Percentiles rank a stretch among this genome's conserved stretches.
These are phyloP conservation scores for Ogataea zsoltii DNA, from an alignment of 805 yeast species.

Conservation along the genomic window DNA sequence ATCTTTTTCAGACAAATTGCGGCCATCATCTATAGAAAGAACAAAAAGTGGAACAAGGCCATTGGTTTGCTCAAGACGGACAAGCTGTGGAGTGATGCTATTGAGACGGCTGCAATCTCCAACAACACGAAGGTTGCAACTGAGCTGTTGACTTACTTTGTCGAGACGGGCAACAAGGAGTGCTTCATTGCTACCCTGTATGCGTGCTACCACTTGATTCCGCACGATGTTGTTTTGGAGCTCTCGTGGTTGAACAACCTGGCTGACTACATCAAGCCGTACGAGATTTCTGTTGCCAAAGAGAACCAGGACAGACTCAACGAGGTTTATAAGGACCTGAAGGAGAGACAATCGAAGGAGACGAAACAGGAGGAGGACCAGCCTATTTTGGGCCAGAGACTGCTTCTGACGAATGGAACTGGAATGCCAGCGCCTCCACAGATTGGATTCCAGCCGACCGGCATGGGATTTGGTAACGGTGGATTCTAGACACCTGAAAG, in stretches of 20 bases:
- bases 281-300: constrained; percentile 77
- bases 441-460: constrained; percentile 69
- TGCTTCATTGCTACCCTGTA: constrained; percentile 89
- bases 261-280: constrained; percentile 86
- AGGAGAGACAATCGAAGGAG: constrained; percentile 65
- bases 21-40: constrained; percentile 89
- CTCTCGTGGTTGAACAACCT: constrained; percentile 87
- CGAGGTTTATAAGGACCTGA: constrained; percentile 68
- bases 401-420: constrained; percentile 83
- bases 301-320: constrained; percentile 72
- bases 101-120: constrained; percentile 87
- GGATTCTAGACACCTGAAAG: constrained; percentile 29
- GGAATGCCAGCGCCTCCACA: constrained; percentile 36
- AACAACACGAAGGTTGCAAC: constrained; percentile 79
- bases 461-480: constrained; percentile 67
- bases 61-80: constrained; percentile 86
- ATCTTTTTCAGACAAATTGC: constrained; percentile 96
- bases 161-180: constrained; percentile 95
- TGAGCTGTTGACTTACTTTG: constrained; percentile 86
- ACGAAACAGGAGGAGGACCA: constrained; percentile 48
- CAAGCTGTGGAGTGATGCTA: constrained; percentile 92
- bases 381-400: constrained; percentile 60
- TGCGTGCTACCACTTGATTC: constrained; percentile 77
- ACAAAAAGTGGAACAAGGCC: constrained; percentile 90
- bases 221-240: constrained; percentile 83